Conservation (phyloP, 2,329 filamentous ascomycete species). For the Fusarium transvaalense region DNA sequence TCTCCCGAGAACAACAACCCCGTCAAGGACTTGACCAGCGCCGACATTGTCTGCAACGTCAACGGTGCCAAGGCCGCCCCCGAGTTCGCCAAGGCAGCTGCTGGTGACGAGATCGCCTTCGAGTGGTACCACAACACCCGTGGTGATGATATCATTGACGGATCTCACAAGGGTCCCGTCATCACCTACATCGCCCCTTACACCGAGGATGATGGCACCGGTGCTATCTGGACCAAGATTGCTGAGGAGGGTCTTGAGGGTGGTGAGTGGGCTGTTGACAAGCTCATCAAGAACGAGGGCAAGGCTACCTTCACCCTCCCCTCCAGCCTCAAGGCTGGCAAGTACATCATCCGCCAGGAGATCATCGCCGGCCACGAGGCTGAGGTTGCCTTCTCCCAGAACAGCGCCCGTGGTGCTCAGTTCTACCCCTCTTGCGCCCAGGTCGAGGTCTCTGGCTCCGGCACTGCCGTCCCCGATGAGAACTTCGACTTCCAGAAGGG, state of each 20-base stretch:
- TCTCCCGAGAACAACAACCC: conserved; percentile 59
- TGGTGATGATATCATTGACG: conserved; percentile 65
- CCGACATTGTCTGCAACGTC: conserved; percentile 60
- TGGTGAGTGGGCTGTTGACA: conserved; percentile 58
- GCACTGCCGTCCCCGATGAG: conserved; percentile 53
- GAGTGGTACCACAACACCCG: conserved; percentile 66
- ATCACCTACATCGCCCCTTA: conserved; percentile 65
- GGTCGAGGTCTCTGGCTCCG: conserved; percentile 68
- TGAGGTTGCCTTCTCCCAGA: conserved; percentile 48
- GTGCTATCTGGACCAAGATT: conserved; percentile 65
- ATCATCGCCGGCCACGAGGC: conserved; percentile 67
- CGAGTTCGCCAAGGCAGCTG: conserved; percentile 58
- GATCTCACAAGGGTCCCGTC: conserved; percentile 66
- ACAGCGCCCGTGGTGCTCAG: conserved; percentile 52
- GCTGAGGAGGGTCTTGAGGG: conserved; percentile 54
- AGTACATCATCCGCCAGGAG: conserved; percentile 68
- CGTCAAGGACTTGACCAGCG: conserved; percentile 59
- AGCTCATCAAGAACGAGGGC: conserved; percentile 61
- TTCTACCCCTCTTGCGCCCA: conserved; percentile 72
- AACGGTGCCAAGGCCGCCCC: conserved; percentile 54
- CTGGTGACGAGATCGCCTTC: conserved; percentile 61
- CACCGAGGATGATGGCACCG: conserved; percentile 58
- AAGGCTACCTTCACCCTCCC: conserved; percentile 63
- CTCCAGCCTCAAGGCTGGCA: conserved; percentile 59
- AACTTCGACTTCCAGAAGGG: conserved; percentile 63